A percentile compares a stretch with the other conserved stretches of the same genome.
These are phyloP conservation scores for Eimeria necatrix DNA, from an alignment of 169 alveolate species.

Conservation along the genomic window DNA sequence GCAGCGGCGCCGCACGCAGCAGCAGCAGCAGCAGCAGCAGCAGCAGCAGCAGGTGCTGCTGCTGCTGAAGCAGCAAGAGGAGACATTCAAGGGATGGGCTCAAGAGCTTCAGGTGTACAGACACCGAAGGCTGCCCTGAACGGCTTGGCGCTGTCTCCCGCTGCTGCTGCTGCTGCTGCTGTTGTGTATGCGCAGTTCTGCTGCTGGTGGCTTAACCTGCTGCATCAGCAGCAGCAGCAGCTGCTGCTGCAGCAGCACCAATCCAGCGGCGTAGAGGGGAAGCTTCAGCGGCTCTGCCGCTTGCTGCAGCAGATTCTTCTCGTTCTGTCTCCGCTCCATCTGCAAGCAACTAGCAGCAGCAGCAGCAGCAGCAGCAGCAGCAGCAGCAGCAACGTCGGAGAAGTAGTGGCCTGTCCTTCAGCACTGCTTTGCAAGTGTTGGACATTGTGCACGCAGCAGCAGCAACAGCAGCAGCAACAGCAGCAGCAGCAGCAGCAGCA, in stretches of 20 bases:
- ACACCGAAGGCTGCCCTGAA: not conserved
- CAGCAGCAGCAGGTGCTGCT: not conserved
- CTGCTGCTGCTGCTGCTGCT: constrained; percentile 19
- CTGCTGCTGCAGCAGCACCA: constrained; percentile 55
- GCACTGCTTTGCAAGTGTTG: constrained; percentile 42
- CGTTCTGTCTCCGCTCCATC: not conserved
- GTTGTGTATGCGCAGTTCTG: constrained; percentile 22
- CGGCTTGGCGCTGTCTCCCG: not conserved
- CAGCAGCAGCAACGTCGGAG: not conserved
- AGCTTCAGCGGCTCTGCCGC: constrained; percentile 46
- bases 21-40: not conserved
- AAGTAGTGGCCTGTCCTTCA: not conserved
- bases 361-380: not conserved
- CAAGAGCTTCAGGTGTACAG: too few species aligned
- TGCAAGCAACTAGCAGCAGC: not conserved
- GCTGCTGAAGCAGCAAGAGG: not conserved
- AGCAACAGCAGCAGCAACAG: not conserved
- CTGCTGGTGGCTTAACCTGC: constrained; percentile 24
- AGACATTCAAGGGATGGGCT: not conserved
- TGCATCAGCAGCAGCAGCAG: constrained; percentile 61
- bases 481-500: constrained; percentile 29
- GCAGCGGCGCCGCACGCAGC: not conserved
- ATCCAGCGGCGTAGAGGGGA: constrained; percentile 35
- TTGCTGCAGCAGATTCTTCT: constrained; percentile 7
- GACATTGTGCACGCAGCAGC: not conserved